A percentile compares a stretch with the other conserved stretches of the same genome.
phyloP scores from a whole-genome alignment of 768 basidiomycete genomes.

The Naganishia randhawae region DNA sequence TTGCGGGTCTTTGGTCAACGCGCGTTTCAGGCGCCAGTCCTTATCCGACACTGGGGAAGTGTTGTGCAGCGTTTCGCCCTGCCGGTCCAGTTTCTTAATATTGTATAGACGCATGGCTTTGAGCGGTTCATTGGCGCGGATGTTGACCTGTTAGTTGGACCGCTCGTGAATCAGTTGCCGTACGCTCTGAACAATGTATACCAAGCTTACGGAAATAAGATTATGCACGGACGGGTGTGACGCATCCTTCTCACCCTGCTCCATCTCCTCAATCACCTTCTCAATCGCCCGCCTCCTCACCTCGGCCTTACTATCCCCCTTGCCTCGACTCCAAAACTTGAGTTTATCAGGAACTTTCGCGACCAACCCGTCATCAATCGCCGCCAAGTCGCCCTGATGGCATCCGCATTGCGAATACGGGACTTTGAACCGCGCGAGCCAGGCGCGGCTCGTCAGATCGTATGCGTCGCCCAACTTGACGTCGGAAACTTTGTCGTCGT shows the following conservation, averaged over 20 bases:
- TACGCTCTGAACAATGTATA: not conserved
- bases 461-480: conserved; percentile 26
- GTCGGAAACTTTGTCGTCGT: conserved; percentile 32
- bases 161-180: not conserved
- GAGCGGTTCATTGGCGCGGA: not conserved
- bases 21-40: not conserved
- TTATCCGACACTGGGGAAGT: not conserved
- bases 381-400: conserved; percentile 19
- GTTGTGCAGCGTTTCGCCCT: not conserved
- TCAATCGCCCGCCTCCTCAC: conserved; percentile 20
- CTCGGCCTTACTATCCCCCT: conserved; percentile 20
- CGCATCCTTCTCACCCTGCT: conserved; percentile 26
- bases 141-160: not conserved
- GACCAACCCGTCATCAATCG: not conserved
- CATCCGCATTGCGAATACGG: conserved; percentile 32
- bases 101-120: not conserved
- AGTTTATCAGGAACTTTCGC: conserved; percentile 19
- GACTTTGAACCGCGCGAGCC: conserved; percentile 26
- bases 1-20: not conserved
- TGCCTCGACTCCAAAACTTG: conserved; percentile 26
- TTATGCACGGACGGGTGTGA: conserved; percentile 28
- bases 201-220: conserved; percentile 22
- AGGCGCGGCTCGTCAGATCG: conserved; percentile 25
- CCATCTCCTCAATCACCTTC: conserved; percentile 24
- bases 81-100: not conserved